Base-by-base conservation (phyloP, 257 asterid genomes). In the Salvia hispanica region DNA sequence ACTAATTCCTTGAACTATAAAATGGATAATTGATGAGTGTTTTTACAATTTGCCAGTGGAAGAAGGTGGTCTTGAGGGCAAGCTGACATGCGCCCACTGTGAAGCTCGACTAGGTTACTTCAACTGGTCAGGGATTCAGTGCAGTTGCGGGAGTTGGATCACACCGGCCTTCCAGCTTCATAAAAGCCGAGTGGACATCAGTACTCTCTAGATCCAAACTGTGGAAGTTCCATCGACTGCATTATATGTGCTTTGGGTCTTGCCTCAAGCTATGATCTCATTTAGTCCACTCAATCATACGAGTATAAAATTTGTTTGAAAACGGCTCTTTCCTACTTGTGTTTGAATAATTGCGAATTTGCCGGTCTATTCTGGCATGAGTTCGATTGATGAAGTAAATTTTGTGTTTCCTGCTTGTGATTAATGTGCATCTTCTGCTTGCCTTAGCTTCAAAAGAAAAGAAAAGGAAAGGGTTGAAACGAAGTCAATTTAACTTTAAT, bases 101-200 rank as follows among this genome's bases (percentile, higher is more conserved):
- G 97, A 88, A 75, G 87, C 91, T 12, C 95, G 97, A 5, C 70
- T 94, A 61, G 99, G 99, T 60, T 85, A 91, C 91, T 94, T 94
- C 83, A 94, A 91, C 83, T 91, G 99, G 96, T 78, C 91, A 0
- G 97, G 99, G 72, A 85, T 94, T 74, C 97, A 94, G 73, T 94
- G 99, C 89, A 91, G 91, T 67, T 94, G 99, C 7, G 96, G 97
- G 69, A 94, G 96, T 78, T 94, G 99, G 99, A 87, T 94, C 37
- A 85, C 97, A 4, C 99, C 99, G 0, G 99, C 95, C 14, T 94
- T 94, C 76, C 97, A 94, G 88, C 91, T 94, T 73, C 95, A 94
- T 75, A 90, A 87, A 82, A 80, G 97, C 82, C 85, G 89, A 57
- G 94, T 94, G 40, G 97, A 94, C 73, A 43, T 82, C 72, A 84